phyloP scores from a whole-genome alignment of 1,284 basidiomycete species.

The Schizophyllum amplum region DNA sequence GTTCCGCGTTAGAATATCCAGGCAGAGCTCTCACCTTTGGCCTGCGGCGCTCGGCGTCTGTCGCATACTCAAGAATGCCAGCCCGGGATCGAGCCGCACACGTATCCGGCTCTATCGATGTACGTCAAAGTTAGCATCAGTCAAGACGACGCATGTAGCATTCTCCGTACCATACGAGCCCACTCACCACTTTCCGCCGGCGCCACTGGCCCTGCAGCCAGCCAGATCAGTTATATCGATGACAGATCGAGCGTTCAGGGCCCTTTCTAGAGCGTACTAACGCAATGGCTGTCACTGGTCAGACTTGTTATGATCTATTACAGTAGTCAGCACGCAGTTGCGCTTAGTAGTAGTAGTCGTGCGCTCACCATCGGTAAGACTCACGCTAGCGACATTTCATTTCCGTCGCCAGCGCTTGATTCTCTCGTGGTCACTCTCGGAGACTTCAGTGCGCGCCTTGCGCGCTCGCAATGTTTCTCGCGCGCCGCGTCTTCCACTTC shows the following conservation, averaged over 20 bases:
- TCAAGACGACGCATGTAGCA: not conserved
- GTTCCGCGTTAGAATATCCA: not conserved
- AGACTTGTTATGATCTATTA: not conserved
- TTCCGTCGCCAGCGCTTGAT: no score
- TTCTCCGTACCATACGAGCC: not conserved
- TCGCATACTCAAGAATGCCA: not conserved
- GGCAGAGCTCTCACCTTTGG: not conserved
- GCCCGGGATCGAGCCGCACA: not conserved
- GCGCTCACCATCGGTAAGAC: no score
- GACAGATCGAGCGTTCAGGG: not conserved
- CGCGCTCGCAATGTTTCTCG: no score
- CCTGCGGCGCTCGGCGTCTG: not conserved
- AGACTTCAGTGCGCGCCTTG: no score
- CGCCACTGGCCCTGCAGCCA: not conserved
- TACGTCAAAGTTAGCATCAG: not conserved
- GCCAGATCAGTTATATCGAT: not conserved
- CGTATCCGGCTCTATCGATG: not conserved
- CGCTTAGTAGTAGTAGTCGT: no score
- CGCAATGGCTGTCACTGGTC: no score
- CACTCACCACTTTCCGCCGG: not conserved
- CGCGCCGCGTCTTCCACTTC: not conserved
- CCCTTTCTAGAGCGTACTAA: not conserved
- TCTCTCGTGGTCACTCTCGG: no score
- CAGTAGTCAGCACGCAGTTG: no score
- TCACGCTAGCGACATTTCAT: no score